A percentile compares a stretch with the other conserved stretches of the same genome.
These are phyloP conservation scores for Yarrowia alimentaria DNA, from an alignment of 805 yeast species.

Conservation along the genomic window DNA sequence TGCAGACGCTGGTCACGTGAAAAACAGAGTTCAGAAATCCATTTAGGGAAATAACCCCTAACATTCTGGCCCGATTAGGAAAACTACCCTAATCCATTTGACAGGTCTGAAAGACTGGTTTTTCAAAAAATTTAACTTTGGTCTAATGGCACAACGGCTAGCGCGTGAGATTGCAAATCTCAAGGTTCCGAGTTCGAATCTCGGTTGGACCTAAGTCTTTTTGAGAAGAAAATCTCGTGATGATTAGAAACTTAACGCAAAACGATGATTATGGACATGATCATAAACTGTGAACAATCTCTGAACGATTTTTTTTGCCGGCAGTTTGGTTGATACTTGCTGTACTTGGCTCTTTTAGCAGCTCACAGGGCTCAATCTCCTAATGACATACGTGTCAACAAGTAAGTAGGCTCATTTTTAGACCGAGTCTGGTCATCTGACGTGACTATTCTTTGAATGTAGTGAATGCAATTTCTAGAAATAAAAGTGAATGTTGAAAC, in stretches of 20 bases:
- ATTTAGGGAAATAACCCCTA: too few relatives aligned
- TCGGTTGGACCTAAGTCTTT: slow-evolving; percentile 26
- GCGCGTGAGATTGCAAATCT: slow-evolving; percentile 29
- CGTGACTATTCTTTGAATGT: too few relatives aligned
- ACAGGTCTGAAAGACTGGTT: neutral
- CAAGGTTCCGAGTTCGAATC: slow-evolving; percentile 28
- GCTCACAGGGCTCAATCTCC: too few relatives aligned
- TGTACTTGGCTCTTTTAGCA: neutral
- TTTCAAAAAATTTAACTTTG: slow-evolving; percentile 8
- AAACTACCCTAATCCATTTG: neutral
- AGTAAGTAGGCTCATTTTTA: too few relatives aligned
- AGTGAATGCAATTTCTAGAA: too few relatives aligned
- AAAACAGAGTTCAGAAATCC: too few relatives aligned
- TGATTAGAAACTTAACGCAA: slow-evolving; percentile 28
- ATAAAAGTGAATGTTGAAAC: too few relatives aligned
- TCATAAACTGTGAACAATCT: slow-evolving; percentile 28
- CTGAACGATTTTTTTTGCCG: slow-evolving; percentile 17
- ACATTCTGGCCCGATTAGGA: neutral
- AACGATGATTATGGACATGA: slow-evolving; percentile 26
- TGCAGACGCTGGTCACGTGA: too few relatives aligned
- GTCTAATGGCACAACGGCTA: slow-evolving; percentile 28
- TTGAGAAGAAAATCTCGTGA: slow-evolving; percentile 9
- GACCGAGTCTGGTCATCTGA: too few relatives aligned
- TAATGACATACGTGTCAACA: too few relatives aligned
- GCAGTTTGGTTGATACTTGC: neutral